Percentiles rank a stretch among this genome's conserved stretches.
Conservation (phyloP, 768 basidiomycete species). For the Lactarius indigo region DNA sequence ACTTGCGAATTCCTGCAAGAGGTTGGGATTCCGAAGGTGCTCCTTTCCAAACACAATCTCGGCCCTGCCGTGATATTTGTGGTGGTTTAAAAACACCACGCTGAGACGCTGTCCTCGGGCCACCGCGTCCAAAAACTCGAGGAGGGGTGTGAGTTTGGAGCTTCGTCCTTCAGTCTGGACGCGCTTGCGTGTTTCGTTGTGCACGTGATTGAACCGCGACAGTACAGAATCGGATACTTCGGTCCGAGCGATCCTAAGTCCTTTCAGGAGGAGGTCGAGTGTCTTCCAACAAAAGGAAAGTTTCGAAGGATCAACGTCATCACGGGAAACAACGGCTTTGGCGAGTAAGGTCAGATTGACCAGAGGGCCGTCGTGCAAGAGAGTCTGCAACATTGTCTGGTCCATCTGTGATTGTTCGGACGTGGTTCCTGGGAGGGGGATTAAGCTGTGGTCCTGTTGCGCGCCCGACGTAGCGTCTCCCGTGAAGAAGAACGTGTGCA, state of each 20-base stretch:
- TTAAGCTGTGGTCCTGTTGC: not conserved
- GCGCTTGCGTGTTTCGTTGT: not conserved
- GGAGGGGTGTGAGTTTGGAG: not conserved
- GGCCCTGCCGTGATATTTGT: not conserved
- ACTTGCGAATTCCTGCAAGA: not conserved
- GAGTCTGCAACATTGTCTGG: not conserved
- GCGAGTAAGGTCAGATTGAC: constrained; percentile 4
- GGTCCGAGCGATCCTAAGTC: not conserved
- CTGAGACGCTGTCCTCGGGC: not conserved
- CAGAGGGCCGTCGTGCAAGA: constrained; percentile 6
- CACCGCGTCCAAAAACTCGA: not conserved
- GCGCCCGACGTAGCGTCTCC: not conserved
- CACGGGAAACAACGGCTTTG: not conserved
- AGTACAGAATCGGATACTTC: not conserved
- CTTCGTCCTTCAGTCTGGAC: not conserved
- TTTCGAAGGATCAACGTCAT: not conserved
- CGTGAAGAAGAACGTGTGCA: not conserved
- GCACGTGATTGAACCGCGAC: not conserved
- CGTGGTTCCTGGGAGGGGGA: not conserved
- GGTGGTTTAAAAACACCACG: not conserved
- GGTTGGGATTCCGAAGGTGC: not conserved
- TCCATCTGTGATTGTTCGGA: not conserved
- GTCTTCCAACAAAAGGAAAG: constrained; percentile 3
- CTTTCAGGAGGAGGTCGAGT: not conserved
- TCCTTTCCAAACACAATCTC: constrained; percentile 4